Evolutionary conservation across 2,329 filamentous ascomycete species (phyloP), one percentile per base, ranked within the genome.

Genomic region (Diaporthe longicolla): DNA sequence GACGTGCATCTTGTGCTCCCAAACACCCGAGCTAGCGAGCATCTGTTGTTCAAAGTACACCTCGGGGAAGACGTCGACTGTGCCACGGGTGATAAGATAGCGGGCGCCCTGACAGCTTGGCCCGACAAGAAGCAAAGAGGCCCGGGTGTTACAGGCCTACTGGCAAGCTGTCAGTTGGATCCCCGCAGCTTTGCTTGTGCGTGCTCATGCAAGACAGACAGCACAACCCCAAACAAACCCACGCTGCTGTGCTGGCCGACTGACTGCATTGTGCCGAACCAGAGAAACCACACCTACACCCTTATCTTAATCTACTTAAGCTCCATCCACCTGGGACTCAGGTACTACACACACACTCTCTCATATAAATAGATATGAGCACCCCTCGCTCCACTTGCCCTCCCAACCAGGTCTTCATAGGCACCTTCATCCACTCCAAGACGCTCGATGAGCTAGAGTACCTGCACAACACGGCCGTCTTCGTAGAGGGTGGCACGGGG

Each of bases 341-440:
- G 29, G 48, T 50, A 54, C 29, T 43, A 40, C 29, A 48, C 26
- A 59, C 35, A 55, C 57, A 15, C 48, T 21, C 48, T 13, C 10
- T 13, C 37, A 37, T n/a, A 40, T 15, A 54, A 35, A 55, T 26
- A 37, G 52, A 66, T 29, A 66, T 70, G 72, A 52, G 24, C 45
- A 37, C 40, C 40, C 40, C 40, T 19, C 15, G 13, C 15, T 43
- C 40, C 15, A 15, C 40, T 19, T 5, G 69, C 48, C 54, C 74
- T 66, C 76, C 79, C 72, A 85, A 86, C 65, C 83, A 88, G 78
- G 78, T 90, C 26, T 88, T 90, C 77, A 79, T 87, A 50, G 89
- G 89, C 74, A 87, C 86, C 0, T 91, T 91, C 77, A 82, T 91
- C 73, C 88, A 90, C 80, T 86, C 86, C 80, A 86, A 84, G 76